These are phyloP conservation scores for Solanum bukasovii DNA, from an alignment of 257 asterid species.

Conservation along the genomic window DNA sequence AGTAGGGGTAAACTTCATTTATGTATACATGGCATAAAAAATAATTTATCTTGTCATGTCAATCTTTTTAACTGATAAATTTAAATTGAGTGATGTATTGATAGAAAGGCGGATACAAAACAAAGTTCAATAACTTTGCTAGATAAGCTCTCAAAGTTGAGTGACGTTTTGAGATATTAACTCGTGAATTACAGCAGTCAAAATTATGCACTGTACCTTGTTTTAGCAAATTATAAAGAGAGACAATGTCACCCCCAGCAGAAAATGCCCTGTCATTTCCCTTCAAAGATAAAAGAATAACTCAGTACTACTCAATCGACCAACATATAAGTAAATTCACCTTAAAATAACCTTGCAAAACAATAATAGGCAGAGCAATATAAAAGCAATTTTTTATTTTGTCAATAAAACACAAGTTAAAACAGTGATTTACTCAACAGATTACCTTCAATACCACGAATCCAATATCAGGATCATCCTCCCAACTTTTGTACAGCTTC, in stretches of 20 bases:
- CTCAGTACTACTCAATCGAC: background rate
- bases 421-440: background rate
- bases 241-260: conserved; percentile 92
- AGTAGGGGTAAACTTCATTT: background rate
- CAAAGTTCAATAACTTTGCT: background rate
- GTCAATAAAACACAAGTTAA: background rate
- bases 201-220: conserved; percentile 35
- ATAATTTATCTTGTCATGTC: background rate
- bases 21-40: background rate
- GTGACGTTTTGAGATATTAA: background rate
- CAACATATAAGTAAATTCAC: background rate
- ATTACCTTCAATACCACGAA: conserved; percentile 76
- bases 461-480: conserved; percentile 57
- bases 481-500: conserved; percentile 79
- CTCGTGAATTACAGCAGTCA: background rate
- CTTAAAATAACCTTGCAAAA: background rate
- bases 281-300: conserved; percentile 34
- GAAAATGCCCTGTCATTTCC: conserved; percentile 86
- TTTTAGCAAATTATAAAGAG: conserved; percentile 41
- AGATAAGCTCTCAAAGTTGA: background rate
- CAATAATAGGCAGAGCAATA: background rate
- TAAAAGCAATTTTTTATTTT: background rate
- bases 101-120: background rate
- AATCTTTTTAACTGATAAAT: background rate
- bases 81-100: background rate